These are phyloP conservation scores for Alternaria triticina DNA, from an alignment of 2,329 filamentous ascomycete genomes.

Conservation along the genomic window DNA sequence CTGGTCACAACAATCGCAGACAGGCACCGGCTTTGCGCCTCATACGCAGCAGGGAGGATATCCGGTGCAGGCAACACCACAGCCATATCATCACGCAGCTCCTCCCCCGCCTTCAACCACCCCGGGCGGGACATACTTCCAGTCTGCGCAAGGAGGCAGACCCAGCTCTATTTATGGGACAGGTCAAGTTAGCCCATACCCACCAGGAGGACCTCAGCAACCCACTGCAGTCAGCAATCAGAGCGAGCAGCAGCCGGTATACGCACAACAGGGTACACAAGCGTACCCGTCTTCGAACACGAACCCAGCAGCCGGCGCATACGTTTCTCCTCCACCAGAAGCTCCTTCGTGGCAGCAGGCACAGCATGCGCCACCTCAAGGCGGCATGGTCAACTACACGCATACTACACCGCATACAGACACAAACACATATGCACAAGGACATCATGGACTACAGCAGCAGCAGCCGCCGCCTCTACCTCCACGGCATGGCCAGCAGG, in stretches of 20 bases:
- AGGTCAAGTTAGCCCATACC: conserved; percentile 23
- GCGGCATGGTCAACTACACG: conserved; percentile 38
- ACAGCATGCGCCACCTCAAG: conserved; percentile 44
- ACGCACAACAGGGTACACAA: conserved; percentile 42
- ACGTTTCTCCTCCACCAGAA: conserved; percentile 46
- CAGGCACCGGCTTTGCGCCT: conserved; percentile 23
- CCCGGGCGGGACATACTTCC: conserved; percentile 42
- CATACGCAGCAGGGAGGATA: conserved; percentile 37
- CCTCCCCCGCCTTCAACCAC: conserved; percentile 40
- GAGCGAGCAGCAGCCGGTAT: conserved; percentile 42
- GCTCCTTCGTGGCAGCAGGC: conserved; percentile 47
- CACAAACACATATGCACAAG: conserved; percentile 33
- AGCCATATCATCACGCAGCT: conserved; percentile 35
- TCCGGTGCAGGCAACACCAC: conserved; percentile 22
- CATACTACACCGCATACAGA: conserved; percentile 40
- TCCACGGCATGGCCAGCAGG: conserved; percentile 6
- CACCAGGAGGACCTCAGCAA: conserved; percentile 15
- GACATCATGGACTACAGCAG: conserved; percentile 30
- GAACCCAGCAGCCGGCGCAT: conserved; percentile 45
- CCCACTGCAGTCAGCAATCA: conserved; percentile 35
- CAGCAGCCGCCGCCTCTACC: conserved; percentile 16
- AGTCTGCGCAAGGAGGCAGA: conserved; percentile 30
- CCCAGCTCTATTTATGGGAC: conserved; percentile 40
- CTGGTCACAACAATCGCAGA: conserved; percentile 30
- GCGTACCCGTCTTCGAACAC: conserved; percentile 44